These are phyloP conservation scores for Malbranchea zuffiana DNA, from an alignment of 2,329 filamentous ascomycete species.

Conservation along the genomic window DNA sequence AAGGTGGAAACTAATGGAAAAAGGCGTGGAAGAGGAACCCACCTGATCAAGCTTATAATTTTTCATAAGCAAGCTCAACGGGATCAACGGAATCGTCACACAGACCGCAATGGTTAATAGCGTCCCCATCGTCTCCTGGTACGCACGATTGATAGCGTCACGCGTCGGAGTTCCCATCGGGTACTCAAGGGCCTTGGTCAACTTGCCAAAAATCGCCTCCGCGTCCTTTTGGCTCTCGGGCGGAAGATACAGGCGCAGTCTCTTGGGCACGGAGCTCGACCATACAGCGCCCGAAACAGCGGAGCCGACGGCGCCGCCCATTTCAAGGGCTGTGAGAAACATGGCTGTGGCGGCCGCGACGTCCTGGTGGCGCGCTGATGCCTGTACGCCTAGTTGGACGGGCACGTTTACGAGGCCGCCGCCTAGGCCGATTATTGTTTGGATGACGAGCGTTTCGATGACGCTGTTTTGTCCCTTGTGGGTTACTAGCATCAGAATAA, in stretches of 20 bases:
- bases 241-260: conserved; percentile 43
- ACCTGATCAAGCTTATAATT: conserved; percentile 48
- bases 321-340: conserved; percentile 48
- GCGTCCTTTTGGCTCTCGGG: conserved; percentile 32
- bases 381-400: conserved; percentile 51
- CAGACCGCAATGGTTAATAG: conserved; percentile 46
- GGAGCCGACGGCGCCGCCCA: conserved; percentile 50
- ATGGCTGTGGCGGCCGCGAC: conserved; percentile 52
- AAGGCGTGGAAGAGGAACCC: conserved; percentile 5
- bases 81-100: conserved; percentile 46
- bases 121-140: conserved; percentile 54
- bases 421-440: conserved; percentile 50
- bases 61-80: conserved; percentile 46
- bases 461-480: conserved; percentile 43
- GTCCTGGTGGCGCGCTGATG: conserved; percentile 50
- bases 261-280: conserved; percentile 47
- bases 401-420: conserved; percentile 49
- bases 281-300: conserved; percentile 55
- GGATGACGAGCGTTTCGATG: conserved; percentile 47
- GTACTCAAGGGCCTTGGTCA: conserved; percentile 48
- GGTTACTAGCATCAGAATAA: conserved; percentile 49
- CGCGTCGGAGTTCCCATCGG: conserved; percentile 46
- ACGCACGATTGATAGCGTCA: conserved; percentile 51
- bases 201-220: conserved; percentile 40
- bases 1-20: not conserved